phyloP scores from a whole-genome alignment of 306 rosid genomes.

The Chamaecrista fasciculata region DNA sequence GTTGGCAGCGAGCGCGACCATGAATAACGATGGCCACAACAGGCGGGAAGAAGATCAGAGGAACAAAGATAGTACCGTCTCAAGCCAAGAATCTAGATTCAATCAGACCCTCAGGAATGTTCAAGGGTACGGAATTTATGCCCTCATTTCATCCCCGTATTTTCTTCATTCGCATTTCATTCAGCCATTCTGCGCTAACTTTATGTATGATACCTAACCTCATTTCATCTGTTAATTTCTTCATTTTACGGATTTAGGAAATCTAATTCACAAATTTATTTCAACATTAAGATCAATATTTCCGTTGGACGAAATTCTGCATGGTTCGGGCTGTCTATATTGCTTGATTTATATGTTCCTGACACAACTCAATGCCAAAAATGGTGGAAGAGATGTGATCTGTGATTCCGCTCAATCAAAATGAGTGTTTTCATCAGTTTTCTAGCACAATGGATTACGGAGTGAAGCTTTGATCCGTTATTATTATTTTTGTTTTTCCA shows the following conservation, averaged over 20 bases:
- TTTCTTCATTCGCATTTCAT: constrained; percentile 24
- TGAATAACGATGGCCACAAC: constrained; percentile 47
- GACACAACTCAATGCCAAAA: neutral
- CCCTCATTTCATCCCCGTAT: constrained; percentile 10
- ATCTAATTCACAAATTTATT: neutral
- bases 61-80: constrained; percentile 35
- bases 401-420: constrained; percentile 26
- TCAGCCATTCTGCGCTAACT: neutral
- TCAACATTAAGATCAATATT: neutral
- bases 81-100: constrained; percentile 66
- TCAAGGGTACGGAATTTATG: constrained; percentile 58
- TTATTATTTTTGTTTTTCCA: neutral
- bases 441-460: neutral
- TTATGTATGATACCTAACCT: neutral
- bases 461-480: neutral
- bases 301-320: constrained; percentile 19
- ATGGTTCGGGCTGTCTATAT: constrained; percentile 1
- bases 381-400: constrained; percentile 29
- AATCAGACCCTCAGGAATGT: constrained; percentile 83
- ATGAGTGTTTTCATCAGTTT: neutral
- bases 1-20: constrained; percentile 38
- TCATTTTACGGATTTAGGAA: neutral
- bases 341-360: constrained; percentile 27
- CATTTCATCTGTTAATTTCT: neutral
- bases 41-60: constrained; percentile 46